Evolutionary conservation across 306 rosid species (phyloP).

Genomic region (Geum urbanum): DNA sequence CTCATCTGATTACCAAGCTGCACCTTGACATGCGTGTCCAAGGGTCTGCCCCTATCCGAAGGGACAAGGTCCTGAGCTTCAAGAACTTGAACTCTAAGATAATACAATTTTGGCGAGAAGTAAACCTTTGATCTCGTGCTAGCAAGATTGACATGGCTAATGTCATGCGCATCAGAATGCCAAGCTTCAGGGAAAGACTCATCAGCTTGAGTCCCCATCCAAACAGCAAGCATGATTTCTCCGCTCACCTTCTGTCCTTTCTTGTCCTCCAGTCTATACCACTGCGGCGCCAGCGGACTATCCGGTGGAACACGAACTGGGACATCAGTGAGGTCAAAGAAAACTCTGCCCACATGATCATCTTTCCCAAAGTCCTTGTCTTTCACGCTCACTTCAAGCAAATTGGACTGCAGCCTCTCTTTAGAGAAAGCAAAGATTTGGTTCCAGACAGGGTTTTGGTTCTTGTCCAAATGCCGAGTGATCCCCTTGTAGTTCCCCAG

Average conservation of each 20-base stretch:
- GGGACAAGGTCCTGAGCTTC: constrained; percentile 88
- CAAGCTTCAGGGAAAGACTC: constrained; percentile 93
- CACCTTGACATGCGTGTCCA: constrained; percentile 48
- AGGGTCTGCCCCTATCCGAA: constrained; percentile 45
- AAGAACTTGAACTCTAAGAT: constrained; percentile 70
- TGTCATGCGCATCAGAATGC: constrained; percentile 89
- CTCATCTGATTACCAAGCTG: constrained; percentile 58
- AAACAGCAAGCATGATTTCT: constrained; percentile 91
- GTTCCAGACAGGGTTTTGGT: constrained; percentile 80
- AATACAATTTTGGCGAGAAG: constrained; percentile 81
- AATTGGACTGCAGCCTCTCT: constrained; percentile 67
- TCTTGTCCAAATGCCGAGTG: constrained; percentile 76
- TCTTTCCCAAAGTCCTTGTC: constrained; percentile 85
- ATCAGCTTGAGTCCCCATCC: constrained; percentile 98
- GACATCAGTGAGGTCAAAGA: constrained; percentile 59
- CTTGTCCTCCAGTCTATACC: constrained; percentile 78
- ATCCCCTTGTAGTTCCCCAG: constrained; percentile 84
- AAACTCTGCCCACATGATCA: constrained; percentile 74
- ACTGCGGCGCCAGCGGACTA: constrained; percentile 96
- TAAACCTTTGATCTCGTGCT: constrained; percentile 80
- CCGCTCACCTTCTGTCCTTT: constrained; percentile 53
- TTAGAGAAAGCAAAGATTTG: constrained; percentile 85
- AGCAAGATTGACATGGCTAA: constrained; percentile 62
- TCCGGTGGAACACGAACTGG: constrained; percentile 81
- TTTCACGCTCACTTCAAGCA: constrained; percentile 71